phyloP scores from a whole-genome alignment of 331 rosid species.

The Quercus phellos region DNA sequence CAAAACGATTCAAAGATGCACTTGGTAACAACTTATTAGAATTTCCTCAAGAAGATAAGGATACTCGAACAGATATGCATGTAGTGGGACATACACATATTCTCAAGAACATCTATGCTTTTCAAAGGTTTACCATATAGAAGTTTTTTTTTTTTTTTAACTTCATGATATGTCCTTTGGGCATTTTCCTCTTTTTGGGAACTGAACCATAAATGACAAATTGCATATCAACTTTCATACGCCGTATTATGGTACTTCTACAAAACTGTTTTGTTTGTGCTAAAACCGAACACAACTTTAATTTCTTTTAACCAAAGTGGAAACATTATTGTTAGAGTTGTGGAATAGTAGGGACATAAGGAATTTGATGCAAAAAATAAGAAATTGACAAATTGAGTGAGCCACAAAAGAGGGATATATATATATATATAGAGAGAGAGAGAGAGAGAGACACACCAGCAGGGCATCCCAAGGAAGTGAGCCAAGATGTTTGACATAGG shows the following conservation, averaged over 20 bases:
- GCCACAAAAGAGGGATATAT: no score
- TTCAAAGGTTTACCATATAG: background rate
- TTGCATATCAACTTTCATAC: background rate
- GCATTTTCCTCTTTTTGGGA: background rate
- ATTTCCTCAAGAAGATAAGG: background rate
- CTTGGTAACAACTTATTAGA: no score
- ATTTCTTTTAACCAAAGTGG: no score
- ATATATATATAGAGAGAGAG: background rate
- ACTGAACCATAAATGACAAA: no score
- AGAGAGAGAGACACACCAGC: slow-evolving; percentile 37
- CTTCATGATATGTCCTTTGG: background rate
- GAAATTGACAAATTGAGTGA: no score
- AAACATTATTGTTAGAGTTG: no score
- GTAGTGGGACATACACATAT: background rate
- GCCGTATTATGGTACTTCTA: background rate
- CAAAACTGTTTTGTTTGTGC: background rate
- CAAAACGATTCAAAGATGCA: background rate
- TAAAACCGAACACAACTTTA: no score
- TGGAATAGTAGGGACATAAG: no score
- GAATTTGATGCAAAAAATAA: no score
- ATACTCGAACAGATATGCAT: background rate
- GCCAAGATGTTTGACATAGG: slow-evolving; percentile 59
- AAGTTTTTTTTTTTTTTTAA: background rate
- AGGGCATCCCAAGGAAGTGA: slow-evolving; percentile 57
- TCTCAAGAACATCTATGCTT: no score